These are phyloP conservation scores for Calcarisporium arbuscula DNA, from an alignment of 2,329 filamentous ascomycete species.

Conservation along the genomic window DNA sequence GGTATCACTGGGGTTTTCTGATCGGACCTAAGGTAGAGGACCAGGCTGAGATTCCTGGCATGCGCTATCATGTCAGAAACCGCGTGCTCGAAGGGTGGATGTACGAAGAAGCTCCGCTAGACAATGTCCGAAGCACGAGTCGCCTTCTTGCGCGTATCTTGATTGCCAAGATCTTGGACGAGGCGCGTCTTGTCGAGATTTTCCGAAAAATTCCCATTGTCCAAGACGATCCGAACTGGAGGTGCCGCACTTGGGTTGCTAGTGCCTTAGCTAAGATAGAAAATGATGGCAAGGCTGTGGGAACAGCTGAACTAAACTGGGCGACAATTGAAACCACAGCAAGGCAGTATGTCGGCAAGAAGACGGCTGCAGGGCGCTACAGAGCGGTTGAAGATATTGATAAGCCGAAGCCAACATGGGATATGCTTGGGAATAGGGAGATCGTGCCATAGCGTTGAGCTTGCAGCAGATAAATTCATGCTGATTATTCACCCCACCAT, in stretches of 20 bases:
- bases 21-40: constrained; percentile 22
- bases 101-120: constrained; percentile 16
- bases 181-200: constrained; percentile 23
- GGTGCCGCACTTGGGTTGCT: constrained; percentile 33
- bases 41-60: constrained; percentile 14
- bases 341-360: constrained; percentile 27
- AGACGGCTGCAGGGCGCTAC: constrained; percentile 20
- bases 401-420: constrained; percentile 22
- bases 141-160: constrained; percentile 29
- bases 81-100: constrained; percentile 13
- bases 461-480: neutral
- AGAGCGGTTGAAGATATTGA: constrained; percentile 3
- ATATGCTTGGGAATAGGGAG: constrained; percentile 20
- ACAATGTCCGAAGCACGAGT: constrained; percentile 15
- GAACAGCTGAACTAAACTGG: constrained; percentile 31
- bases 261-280: constrained; percentile 25
- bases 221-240: constrained; percentile 28
- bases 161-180: constrained; percentile 32
- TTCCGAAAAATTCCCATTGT: constrained; percentile 24
- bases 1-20: constrained; percentile 24
- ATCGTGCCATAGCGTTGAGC: constrained; percentile 10
- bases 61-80: constrained; percentile 27
- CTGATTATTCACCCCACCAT: constrained; percentile 26
- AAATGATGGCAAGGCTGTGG: constrained; percentile 28
- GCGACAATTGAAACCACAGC: constrained; percentile 24